Percentiles rank a stretch among this genome's conserved stretches.
phyloP scores from a whole-genome alignment of 225 moss, liverwort and hornwort genomes.

The Straminergon stramineum region DNA sequence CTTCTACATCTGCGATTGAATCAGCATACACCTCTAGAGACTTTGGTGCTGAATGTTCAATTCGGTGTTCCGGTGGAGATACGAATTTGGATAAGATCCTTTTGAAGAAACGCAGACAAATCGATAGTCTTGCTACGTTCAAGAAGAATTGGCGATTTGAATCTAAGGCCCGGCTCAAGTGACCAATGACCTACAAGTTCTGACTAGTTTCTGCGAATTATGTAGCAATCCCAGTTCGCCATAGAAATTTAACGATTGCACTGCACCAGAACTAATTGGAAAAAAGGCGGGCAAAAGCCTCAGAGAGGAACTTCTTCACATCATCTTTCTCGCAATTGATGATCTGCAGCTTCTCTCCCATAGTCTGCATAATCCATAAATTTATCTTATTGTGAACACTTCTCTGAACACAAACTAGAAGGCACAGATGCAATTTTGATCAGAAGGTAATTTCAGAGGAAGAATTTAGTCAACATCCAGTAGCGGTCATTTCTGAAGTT shows the following conservation, averaged over 20 bases:
- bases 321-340: conserved; percentile 43
- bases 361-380: conserved; percentile 18
- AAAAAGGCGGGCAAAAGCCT: conserved; percentile 25
- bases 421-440: neutral
- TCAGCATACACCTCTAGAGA: neutral
- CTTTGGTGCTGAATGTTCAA: neutral
- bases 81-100: neutral
- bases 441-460: neutral
- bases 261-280: neutral
- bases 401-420: neutral
- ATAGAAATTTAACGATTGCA: neutral
- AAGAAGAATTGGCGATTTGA: neutral
- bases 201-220: neutral
- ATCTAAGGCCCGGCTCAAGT: neutral
- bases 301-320: conserved; percentile 28
- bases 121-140: neutral
- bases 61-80: neutral
- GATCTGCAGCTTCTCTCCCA: conserved; percentile 27
- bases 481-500: neutral
- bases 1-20: neutral
- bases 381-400: neutral
- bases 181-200: neutral
- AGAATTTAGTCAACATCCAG: neutral
- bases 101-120: neutral
- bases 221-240: neutral